phyloP scores from a whole-genome alignment of 108 stramenopile species.

The Pelagomonas calceolata region DNA sequence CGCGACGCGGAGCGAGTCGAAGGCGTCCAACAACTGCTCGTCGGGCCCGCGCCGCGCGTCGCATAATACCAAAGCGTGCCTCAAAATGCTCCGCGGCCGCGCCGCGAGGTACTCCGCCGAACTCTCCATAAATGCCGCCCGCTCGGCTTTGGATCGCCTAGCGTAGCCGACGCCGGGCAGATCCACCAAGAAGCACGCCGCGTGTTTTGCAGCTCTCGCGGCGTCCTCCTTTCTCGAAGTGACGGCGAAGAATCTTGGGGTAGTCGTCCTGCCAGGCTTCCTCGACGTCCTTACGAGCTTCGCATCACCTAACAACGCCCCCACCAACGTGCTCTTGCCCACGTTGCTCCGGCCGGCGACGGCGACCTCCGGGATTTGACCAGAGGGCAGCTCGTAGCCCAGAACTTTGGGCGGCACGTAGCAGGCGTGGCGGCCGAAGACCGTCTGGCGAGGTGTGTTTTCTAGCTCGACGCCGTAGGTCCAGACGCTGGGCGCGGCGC shows the following conservation, averaged over 20 bases:
- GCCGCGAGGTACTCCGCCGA: not conserved
- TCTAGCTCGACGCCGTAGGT: too few species aligned
- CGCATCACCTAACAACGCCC: not conserved
- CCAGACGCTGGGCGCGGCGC: too few species aligned
- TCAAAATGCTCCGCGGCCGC: not conserved
- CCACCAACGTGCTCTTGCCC: slow-evolving; percentile 7
- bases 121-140: not conserved
- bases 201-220: not conserved
- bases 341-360: slow-evolving; percentile 13
- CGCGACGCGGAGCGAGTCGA: not conserved
- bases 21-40: not conserved
- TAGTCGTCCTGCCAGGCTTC: not conserved
- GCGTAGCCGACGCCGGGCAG: slow-evolving; percentile 1
- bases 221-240: not conserved
- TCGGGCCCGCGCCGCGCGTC: not conserved
- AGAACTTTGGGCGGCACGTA: not conserved
- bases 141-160: not conserved
- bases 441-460: too few species aligned
- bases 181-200: not conserved
- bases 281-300: not conserved
- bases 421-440: not conserved
- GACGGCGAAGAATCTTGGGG: not conserved
- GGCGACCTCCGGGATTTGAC: not conserved
- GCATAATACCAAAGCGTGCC: not conserved
- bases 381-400: not conserved